Base-by-base conservation (phyloP, 352 stramenopile genomes). In the Phytophthora fragariae region DNA sequence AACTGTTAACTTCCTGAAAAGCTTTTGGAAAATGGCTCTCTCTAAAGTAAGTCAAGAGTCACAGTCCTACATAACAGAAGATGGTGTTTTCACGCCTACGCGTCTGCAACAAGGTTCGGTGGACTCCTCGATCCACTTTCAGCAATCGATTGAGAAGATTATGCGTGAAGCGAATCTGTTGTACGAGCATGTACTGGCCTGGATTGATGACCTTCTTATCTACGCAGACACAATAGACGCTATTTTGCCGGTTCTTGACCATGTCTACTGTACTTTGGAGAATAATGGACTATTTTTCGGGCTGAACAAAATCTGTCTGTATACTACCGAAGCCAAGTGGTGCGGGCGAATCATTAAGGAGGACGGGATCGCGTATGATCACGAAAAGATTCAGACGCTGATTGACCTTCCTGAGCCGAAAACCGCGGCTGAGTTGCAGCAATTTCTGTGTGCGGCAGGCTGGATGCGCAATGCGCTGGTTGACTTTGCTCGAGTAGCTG, bases 71-170 rank as follows among this genome's bases (percentile, higher is more conserved):
- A 63, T 63, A 39, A 53, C 57, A 21, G 61, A 68, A 68, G 50
- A 68, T 21, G 33, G 50, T 5, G 15, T 66, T 15, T 68, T 68
- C 37, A 46, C n/a, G 15, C 60, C 33, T 2, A 67, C 49, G 33
- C 19, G 47, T 19, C 50, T 61, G 0, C 61, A 61, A 27, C 61
- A 68, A 61, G 60, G 49, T 17, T 68, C 24, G 2, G 52, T 68
- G 6, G 50, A 61, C 15, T 58, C 60, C 1, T 67, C 60, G 3
- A 60, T 67, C 21, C 60, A 67, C 21, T 59, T 67, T 62, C 37
- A 62, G 21, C 56, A 62, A 62, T 33, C 11, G 19, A 50, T 52
- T n/a, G 37, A 62, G 56, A 55, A 68, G 21, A 68, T 61, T 33
- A 55, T 61, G 52, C 50, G 52, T 46, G 50, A 61, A 35, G 50